These are phyloP conservation scores for Rubroboletus satanas DNA, from an alignment of 768 basidiomycete species.

Conservation along the genomic window DNA sequence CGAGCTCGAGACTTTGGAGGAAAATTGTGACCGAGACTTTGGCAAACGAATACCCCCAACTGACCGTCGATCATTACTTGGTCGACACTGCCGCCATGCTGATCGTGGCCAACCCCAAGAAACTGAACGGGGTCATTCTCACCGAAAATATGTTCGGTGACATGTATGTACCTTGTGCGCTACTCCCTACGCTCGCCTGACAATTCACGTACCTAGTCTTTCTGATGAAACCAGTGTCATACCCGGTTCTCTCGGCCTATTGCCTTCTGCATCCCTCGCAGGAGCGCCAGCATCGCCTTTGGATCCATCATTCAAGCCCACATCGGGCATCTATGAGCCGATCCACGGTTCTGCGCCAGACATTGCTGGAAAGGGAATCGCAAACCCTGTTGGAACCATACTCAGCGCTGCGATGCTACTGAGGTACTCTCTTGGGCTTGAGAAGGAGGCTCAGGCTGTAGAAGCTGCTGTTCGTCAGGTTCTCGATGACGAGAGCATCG, in stretches of 20 bases:
- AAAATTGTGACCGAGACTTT: slow-evolving; percentile 87
- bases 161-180: slow-evolving; percentile 59
- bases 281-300: slow-evolving; percentile 67
- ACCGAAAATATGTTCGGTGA: slow-evolving; percentile 97
- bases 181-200: slow-evolving; percentile 2
- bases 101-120: slow-evolving; percentile 83
- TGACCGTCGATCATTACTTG: slow-evolving; percentile 84
- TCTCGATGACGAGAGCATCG: slow-evolving; percentile 63
- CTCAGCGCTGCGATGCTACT: slow-evolving; percentile 91
- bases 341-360: slow-evolving; percentile 95
- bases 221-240: slow-evolving; percentile 98
- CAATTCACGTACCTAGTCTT: slow-evolving; percentile 47
- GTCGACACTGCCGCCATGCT: slow-evolving; percentile 97
- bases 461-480: slow-evolving; percentile 90
- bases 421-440: slow-evolving; percentile 90
- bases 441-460: slow-evolving; percentile 77
- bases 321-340: slow-evolving; percentile 91
- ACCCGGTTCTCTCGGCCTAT: slow-evolving; percentile 92
- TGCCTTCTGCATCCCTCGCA: slow-evolving; percentile 94
- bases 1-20: slow-evolving; percentile 90
- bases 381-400: slow-evolving; percentile 94
- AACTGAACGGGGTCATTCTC: slow-evolving; percentile 91
- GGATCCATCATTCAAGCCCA: slow-evolving; percentile 64
- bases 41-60: slow-evolving; percentile 80
- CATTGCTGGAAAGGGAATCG: slow-evolving; percentile 90